Evolutionary conservation across 2,329 filamentous ascomycete genomes (phyloP), one percentile per base, ranked within the genome.

Genomic region (Ampelomyces quisqualis): DNA sequence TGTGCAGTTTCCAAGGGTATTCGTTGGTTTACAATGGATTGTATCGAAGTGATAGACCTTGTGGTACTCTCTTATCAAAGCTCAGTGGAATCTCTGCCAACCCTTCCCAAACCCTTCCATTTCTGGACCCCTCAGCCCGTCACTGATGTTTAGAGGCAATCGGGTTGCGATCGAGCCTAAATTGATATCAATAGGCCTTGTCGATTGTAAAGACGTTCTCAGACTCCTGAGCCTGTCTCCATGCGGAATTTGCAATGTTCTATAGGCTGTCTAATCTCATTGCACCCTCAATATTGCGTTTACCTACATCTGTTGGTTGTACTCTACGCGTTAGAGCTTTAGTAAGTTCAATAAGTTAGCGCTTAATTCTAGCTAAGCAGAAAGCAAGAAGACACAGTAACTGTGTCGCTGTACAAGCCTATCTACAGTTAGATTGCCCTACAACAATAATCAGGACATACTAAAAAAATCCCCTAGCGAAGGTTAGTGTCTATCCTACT

Each of bases 291-390:
- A 38, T 38, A 38, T 38, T 38, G 35, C 27, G 3, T 11, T 38
- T 8, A 31, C 26, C 35, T 38, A 31, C 14, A 24, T 31, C 23
- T 11, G 18, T 38, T 31, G 10, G 31, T 38, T 17, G 18, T 38
- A 31, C 26, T 23, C 19, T 33, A 10, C 18, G 31, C 31, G 31
- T 38, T 38, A 43, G 28, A 43, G 21, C 23, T 32, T 38, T 33
- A 18, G 33, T 2, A 34, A 29, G 40, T 43, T 43, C 21, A 11
- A 43, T 37, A 14, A 38, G 27, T 43, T 5, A 13, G 29, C 40
- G 34, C 21, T 43, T 43, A 18, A 43, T 26, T 17, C 11, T 15
- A 43, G 40, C 40, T 38, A 43, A 43, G 40, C 22, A 38, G 29
- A 43, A 43, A 43, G 26, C 20, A 21, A 43, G 29, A 29, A 17